Conservation (phyloP, 768 basidiomycete species). For the Mycena galopus region DNA sequence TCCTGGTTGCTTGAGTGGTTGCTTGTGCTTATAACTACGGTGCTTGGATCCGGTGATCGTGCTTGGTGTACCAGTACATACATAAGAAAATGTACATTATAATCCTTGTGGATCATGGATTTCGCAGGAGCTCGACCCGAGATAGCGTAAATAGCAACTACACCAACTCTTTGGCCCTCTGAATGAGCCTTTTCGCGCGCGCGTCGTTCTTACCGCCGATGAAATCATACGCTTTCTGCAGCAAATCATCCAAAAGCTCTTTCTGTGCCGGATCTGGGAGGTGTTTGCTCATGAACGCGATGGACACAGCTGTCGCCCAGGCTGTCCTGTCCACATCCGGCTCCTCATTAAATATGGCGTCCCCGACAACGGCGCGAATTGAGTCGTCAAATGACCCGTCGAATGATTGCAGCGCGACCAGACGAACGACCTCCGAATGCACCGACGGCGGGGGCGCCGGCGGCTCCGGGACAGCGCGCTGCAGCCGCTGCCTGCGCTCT, state of each 20-base stretch:
- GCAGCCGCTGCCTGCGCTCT: slow-evolving; percentile 1
- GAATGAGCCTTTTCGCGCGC: not conserved
- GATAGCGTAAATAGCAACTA: no score
- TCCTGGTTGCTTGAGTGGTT: no score
- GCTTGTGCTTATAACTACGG: no score
- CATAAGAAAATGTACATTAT: no score
- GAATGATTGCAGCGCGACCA: slow-evolving; percentile 55
- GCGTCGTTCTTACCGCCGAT: slow-evolving; percentile 42
- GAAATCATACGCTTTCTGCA: slow-evolving; percentile 57
- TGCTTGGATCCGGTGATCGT: no score
- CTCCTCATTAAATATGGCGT: slow-evolving; percentile 47
- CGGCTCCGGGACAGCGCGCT: not conserved
- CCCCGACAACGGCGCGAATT: slow-evolving; percentile 54
- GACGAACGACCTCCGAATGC: slow-evolving; percentile 46
- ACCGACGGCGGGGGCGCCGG: slow-evolving; percentile 33
- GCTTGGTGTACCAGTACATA: no score
- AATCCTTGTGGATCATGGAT: no score
- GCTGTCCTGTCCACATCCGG: slow-evolving; percentile 47
- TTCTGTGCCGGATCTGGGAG: slow-evolving; percentile 47
- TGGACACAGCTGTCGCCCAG: slow-evolving; percentile 64
- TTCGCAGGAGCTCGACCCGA: no score
- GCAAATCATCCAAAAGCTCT: slow-evolving; percentile 58
- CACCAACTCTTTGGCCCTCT: not conserved
- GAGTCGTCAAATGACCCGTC: slow-evolving; percentile 63
- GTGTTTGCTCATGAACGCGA: slow-evolving; percentile 59